phyloP scores from a whole-genome alignment of 2,329 filamentous ascomycete species.

The Fusarium napiforme region DNA sequence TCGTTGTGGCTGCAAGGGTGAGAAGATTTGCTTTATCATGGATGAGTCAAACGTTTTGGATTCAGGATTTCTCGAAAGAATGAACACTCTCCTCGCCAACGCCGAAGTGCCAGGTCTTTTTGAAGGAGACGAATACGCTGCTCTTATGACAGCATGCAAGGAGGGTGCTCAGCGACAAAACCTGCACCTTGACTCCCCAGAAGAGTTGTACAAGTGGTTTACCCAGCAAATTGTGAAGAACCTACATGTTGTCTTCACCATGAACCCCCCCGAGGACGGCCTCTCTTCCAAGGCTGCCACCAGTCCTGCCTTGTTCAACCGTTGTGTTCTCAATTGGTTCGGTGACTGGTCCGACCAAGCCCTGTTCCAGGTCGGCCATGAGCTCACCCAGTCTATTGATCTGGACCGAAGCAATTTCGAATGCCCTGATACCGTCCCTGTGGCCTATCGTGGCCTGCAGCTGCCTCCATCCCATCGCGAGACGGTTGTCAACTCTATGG shows the following conservation, averaged over 20 bases:
- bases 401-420: constrained; percentile 87
- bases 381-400: constrained; percentile 96
- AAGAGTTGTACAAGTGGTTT: constrained; percentile 99
- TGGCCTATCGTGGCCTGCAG: constrained; percentile 86
- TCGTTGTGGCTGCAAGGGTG: constrained; percentile 94
- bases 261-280: constrained; percentile 98
- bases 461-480: constrained; percentile 92
- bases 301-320: constrained; percentile 97
- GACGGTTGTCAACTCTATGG: constrained; percentile 96
- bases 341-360: constrained; percentile 99
- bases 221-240: constrained; percentile 99
- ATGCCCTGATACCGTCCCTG: constrained; percentile 90
- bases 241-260: constrained; percentile 98
- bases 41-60: constrained; percentile 98
- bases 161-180: constrained; percentile 97
- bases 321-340: constrained; percentile 99
- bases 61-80: constrained; percentile 97
- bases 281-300: constrained; percentile 96
- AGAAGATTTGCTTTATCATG: constrained; percentile 99
- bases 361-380: constrained; percentile 95
- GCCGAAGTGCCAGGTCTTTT: constrained; percentile 99
- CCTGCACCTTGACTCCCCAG: constrained; percentile 92
- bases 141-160: constrained; percentile 99
- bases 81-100: constrained; percentile 98
- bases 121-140: constrained; percentile 97